A percentile compares a stretch with the other conserved stretches of the same genome.
Conservation (phyloP, 1,284 basidiomycete genomes). For the Chalciporus sp. region DNA sequence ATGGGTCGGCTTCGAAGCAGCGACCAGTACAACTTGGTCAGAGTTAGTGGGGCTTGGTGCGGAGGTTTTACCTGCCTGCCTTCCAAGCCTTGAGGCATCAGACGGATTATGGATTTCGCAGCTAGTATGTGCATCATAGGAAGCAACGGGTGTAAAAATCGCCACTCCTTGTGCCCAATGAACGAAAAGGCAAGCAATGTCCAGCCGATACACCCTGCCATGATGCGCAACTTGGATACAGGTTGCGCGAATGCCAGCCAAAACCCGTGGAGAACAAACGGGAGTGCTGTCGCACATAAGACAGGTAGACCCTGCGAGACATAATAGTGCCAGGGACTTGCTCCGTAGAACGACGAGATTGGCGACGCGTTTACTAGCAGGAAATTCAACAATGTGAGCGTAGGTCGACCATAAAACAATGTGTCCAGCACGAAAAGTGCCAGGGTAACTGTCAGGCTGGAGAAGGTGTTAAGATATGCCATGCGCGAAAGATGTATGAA, state of each 20-base stretch:
- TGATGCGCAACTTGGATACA: conserved; percentile 39
- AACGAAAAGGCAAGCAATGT: conserved; percentile 76
- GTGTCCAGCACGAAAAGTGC: conserved; percentile 61
- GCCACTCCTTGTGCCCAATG: conserved; percentile 93
- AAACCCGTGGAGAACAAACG: conserved; percentile 68
- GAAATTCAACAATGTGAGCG: conserved; percentile 84
- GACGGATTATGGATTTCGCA: conserved; percentile 66
- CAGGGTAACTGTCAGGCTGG: conserved; percentile 32
- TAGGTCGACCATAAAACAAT: conserved; percentile 65
- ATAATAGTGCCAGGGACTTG: conserved; percentile 87
- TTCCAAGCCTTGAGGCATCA: conserved; percentile 29
- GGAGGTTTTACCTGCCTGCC: conserved; percentile 1
- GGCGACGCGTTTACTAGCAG: conserved; percentile 77
- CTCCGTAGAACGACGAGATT: conserved; percentile 95
- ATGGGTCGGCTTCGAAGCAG: conserved; percentile 4
- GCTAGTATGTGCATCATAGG: conserved; percentile 86
- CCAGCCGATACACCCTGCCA: conserved; percentile 62
- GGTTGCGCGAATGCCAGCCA: conserved; percentile 40
- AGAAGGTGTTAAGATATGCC: conserved; percentile 10
- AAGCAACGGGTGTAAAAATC: conserved; percentile 92
- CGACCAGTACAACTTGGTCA: conserved; percentile 2
- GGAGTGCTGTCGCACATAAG: conserved; percentile 72
- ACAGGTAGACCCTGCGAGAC: conserved; percentile 86
- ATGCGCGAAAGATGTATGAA: conserved; percentile 5
- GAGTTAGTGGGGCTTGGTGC: conserved; percentile 12